Evolutionary conservation across 257 asterid genomes (phyloP), one percentile per base, ranked within the genome.

Genomic region (Catharanthus roseus): DNA sequence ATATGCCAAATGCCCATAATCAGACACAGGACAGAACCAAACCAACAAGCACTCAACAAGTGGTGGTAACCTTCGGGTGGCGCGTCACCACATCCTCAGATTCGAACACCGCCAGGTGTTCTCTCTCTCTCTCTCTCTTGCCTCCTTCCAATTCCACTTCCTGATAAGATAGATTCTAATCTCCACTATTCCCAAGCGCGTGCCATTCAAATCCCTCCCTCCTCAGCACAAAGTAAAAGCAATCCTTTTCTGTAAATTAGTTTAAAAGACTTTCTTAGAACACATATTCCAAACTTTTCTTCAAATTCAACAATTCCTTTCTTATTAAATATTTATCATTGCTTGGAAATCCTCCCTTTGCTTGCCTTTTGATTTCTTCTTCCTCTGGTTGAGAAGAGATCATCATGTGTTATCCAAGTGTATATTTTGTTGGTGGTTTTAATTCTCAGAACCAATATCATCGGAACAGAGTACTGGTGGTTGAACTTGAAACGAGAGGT

Each of bases 341-440:
- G 12, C 33, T 28, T 24, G 18, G 19, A 6, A 2, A 56, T 4
- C n/a, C 45, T 19, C 8, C 16, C 45, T 34, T 19, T 33, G 44
- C 45, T 61, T 36, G 3, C 19, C 11, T 28, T 34, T 24, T 33
- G 2, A 13, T 47, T 55, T 55, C 13, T 55, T 55, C 76, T 9
- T 31, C n/a, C n/a, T n/a, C n/a, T n/a, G n/a, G n/a, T n/a, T n/a
- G n/a, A n/a, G n/a, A n/a, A n/a, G n/a, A n/a, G n/a, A n/a, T n/a
- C n/a, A n/a, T n/a, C 39, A 28, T 77, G 86, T 82, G 84, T 57
- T 66, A 79, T 64, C n/a, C 82, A 0, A 72, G 64, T 15, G 13
- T 31, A 19, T 57, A 57, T 60, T 72, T 63, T 42, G 13, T 42
- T 41, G 60, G 66, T 28, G 11, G n/a, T 72, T 47, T 7, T n/a